phyloP scores from a whole-genome alignment of 1,284 basidiomycete genomes.

The Austroboletus olivaceoglutinosus region DNA sequence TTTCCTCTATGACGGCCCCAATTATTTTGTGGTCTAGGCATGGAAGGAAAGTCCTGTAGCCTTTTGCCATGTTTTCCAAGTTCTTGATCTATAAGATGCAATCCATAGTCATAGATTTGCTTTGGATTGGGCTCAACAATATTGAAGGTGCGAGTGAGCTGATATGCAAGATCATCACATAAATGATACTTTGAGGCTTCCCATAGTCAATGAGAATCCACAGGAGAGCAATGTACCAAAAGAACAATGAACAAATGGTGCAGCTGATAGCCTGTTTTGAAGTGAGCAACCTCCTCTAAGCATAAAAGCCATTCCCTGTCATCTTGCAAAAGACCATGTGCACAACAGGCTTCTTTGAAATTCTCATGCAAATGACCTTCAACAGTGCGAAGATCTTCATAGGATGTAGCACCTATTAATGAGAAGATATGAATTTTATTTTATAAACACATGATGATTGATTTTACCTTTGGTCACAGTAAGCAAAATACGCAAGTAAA shows the following conservation, averaged over 20 bases:
- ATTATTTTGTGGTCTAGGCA: conserved; percentile 31
- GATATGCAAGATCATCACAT: conserved; percentile 31
- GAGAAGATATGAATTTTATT: neutral
- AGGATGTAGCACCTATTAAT: conserved; percentile 27
- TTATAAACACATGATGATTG: too few species aligned
- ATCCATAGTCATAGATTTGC: conserved; percentile 40
- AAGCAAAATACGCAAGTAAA: conserved; percentile 37
- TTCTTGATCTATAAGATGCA: conserved; percentile 33
- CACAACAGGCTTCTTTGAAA: conserved; percentile 31
- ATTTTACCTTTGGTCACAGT: conserved; percentile 28
- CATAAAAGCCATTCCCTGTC: conserved; percentile 37
- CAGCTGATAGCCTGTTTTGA: conserved; percentile 30
- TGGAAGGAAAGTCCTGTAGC: conserved; percentile 29
- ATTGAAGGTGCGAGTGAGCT: neutral
- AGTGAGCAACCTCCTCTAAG: conserved; percentile 33
- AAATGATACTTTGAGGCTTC: conserved; percentile 19
- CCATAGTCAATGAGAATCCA: conserved; percentile 30
- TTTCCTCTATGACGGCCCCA: conserved; percentile 34
- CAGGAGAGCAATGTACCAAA: conserved; percentile 25
- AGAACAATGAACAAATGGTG: conserved; percentile 34
- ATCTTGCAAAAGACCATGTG: conserved; percentile 37
- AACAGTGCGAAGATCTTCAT: conserved; percentile 29
- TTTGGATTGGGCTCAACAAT: conserved; percentile 27
- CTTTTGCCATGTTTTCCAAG: conserved; percentile 26
- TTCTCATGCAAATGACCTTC: conserved; percentile 15